Evolutionary conservation across 1,284 basidiomycete genomes (phyloP).

Genomic region (Tilletia horrida): DNA sequence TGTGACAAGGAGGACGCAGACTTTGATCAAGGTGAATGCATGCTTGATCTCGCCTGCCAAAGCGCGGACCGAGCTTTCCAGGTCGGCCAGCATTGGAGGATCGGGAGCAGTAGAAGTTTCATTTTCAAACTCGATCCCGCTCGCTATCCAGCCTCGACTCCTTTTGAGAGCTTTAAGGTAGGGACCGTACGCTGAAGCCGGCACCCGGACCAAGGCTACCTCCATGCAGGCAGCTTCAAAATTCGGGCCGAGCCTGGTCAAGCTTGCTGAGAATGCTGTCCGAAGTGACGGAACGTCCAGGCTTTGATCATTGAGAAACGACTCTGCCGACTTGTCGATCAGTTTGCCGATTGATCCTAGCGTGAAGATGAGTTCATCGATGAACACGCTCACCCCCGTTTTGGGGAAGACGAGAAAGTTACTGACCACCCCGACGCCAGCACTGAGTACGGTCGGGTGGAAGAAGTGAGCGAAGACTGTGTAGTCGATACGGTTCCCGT

Average conservation of each 20-base stretch:
- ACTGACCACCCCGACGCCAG: constrained; percentile 30
- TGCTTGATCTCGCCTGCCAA: background rate
- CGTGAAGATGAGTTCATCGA: constrained; percentile 22
- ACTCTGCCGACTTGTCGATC: constrained; percentile 27
- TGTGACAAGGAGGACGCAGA: background rate
- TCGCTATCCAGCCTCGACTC: constrained; percentile 38
- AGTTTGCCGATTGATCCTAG: constrained; percentile 27
- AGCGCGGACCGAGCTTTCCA: background rate
- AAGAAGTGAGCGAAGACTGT: constrained; percentile 38
- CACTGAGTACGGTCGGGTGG: constrained; percentile 37
- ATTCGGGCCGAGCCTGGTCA: constrained; percentile 22
- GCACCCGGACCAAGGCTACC: constrained; percentile 31
- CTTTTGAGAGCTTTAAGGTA: constrained; percentile 27
- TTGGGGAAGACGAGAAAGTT: constrained; percentile 36
- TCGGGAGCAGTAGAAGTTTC: background rate
- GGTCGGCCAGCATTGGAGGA: background rate
- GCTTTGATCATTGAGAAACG: constrained; percentile 27
- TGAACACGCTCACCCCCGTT: constrained; percentile 31
- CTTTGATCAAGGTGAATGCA: background rate
- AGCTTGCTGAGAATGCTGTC: constrained; percentile 16
- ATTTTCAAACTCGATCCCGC: constrained; percentile 34
- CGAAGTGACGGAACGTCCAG: constrained; percentile 24
- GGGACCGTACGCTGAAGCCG: constrained; percentile 24
- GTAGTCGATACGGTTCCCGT: constrained; percentile 23
- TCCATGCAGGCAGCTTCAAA: constrained; percentile 40